Percentiles rank a stretch among this genome's conserved stretches.
phyloP scores from a whole-genome alignment of 495 filamentous ascomycete species.

The Astrothelium macrocarpum region DNA sequence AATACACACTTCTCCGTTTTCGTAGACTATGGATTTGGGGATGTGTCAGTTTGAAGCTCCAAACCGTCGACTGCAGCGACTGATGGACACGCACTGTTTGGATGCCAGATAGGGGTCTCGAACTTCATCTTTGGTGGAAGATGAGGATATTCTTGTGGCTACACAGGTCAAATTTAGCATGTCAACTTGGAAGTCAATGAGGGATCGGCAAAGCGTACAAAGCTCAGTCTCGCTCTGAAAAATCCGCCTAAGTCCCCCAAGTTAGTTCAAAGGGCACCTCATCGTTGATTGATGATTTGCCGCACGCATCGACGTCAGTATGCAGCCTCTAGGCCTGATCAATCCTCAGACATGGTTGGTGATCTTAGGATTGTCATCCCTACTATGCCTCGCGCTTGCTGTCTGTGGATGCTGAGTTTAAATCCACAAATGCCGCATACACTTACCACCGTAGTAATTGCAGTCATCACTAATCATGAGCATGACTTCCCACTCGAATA shows the following conservation, averaged over 20 bases:
- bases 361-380: background rate
- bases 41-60: background rate
- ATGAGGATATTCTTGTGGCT: constrained; percentile 70
- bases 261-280: background rate
- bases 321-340: too few species aligned
- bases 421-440: background rate
- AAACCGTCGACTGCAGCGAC: background rate
- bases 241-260: constrained; percentile 56
- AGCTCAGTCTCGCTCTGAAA: constrained; percentile 71
- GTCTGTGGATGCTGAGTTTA: background rate
- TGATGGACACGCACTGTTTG: constrained; percentile 53
- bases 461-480: constrained; percentile 97
- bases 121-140: constrained; percentile 90
- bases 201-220: constrained; percentile 26
- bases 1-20: constrained; percentile 85
- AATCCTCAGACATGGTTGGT: too few species aligned
- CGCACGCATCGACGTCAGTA: too few species aligned
- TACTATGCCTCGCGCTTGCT: background rate
- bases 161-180: background rate
- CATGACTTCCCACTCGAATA: constrained; percentile 99
- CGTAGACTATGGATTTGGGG: constrained; percentile 51
- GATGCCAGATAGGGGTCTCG: constrained; percentile 82
- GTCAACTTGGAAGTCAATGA: too few species aligned
- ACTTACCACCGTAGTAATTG: constrained; percentile 83
- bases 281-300: background rate